Base-by-base conservation (phyloP, 2,329 filamentous ascomycete genomes). In the Xylariaceae sp. region DNA sequence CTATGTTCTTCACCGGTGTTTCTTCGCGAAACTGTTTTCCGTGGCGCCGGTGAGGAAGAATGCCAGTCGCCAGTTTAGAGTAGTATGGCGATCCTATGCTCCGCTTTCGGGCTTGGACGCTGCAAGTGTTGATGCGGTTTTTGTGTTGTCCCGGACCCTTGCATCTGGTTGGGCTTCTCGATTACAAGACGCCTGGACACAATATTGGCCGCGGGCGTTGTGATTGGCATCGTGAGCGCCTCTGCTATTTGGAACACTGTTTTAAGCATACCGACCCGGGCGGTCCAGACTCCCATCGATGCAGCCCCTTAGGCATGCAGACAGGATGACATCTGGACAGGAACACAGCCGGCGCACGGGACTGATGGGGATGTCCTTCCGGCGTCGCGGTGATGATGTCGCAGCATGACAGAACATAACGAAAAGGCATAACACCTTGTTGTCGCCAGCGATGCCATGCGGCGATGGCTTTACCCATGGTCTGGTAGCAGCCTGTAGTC, bases 221-320 rank as follows among this genome's bases (percentile, higher is more conserved):
- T 60, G 57, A 60, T 60, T 58, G 55, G 57, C 55, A 60, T 60
- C 57, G 57, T 60, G 57, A 55, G 39, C 44, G 32, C 44, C 47
- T 46, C 41, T 54, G 50, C 40, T 51, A 50, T 57, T 51, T 55
- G 54, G 51, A 46, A 55, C 54, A 49, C 51, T 36, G 30, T 48
- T 53, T 53, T 48, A 43, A 37, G 44, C 15, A 37, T 51, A 48
- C 50, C 55, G 54, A 45, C 53, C 54, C 54, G 48, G n/a, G 48
- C 54, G 48, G 57, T 53, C 57, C 47, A 60, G 57, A 55, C 57
- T 54, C 44, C 4, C 46, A 36, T 55, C 30, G 57, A 60, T 53
- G 57, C 55, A 58, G 50, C 33, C 47, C 54, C 42, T 32, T 50
- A 23, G 54, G 45, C 50, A 50, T 50, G 48, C 56, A 56, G 45